Evolutionary conservation across 805 yeast genomes (phyloP), one percentile per base, ranked within the genome.

Genomic region (Suhomyces pyralidae): DNA sequence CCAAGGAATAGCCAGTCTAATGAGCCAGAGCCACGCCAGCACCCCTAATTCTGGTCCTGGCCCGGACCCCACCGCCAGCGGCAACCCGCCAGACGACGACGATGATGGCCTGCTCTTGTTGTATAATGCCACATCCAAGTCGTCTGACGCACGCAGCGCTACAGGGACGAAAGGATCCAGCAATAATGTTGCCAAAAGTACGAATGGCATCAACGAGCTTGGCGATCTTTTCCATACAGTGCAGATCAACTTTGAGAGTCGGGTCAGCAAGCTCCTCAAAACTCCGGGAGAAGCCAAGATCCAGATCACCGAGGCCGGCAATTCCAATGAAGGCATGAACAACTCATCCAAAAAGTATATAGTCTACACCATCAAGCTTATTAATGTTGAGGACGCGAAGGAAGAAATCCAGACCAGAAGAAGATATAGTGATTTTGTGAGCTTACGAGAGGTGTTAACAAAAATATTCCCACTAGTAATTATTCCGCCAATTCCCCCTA

Each of bases 401-500:
- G 73, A 77, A 20, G 73, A 81, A 42, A 64, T 82, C 30, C 74
- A 79, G 14, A 92, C 90, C 5, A 82, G 92, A 46, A 76, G 99
- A 61, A 62, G 76, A 51, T 94, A 94, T 66, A 87, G 96, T 32
- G 99, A 94, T 66, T 94, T 94, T 66, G 97, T 90, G 62, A 82
- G 88, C 48, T 76, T 94, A 45, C 77, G 97, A 55, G 85, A 82
- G 40, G 79, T 87, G 4, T 74, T 94, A 20, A 75, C 84, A 3
- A 83, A 86, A 59, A 70, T 89, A 38, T 86, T 87, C 57, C 97
- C 99, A 3, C 83, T 94, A 3, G 65, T 84, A 3, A 80, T 94
- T 3, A 82, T 94, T 5, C 99, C 99, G 6, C 97, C 98, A 1
- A 93, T 94, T 8, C 99, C 99, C 0, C 76, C 77, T 0, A 76